These are phyloP conservation scores for Syncephalastrum racemosum DNA, from an alignment of 371 early-diverging fungal species.

Conservation along the genomic window DNA sequence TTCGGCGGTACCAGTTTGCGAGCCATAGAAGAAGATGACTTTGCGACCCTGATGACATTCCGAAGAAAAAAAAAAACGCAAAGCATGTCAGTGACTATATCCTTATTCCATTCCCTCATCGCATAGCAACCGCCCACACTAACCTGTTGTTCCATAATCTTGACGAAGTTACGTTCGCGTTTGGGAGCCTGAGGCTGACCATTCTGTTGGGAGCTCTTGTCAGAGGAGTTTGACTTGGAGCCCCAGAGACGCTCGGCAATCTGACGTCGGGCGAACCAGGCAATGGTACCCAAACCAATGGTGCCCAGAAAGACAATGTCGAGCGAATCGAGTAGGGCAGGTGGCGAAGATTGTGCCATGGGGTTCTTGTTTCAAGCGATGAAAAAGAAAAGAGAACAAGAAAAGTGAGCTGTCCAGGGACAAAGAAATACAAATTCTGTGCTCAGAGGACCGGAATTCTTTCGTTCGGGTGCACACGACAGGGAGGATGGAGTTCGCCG, in stretches of 20 bases:
- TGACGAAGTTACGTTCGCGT: constrained; percentile 60
- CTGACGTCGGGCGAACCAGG: constrained; percentile 44
- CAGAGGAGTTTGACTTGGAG: constrained; percentile 12
- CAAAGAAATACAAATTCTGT: no score
- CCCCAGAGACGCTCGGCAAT: constrained; percentile 25
- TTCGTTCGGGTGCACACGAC: no score
- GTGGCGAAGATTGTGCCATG: constrained; percentile 22
- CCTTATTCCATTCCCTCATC: not conserved
- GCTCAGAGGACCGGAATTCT: no score
- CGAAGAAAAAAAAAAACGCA: constrained; percentile 3
- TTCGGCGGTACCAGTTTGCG: constrained; percentile 97
- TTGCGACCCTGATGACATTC: constrained; percentile 50
- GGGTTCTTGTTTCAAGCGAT: not conserved
- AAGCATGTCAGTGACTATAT: not conserved
- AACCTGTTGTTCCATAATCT: constrained; percentile 65
- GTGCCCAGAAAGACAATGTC: constrained; percentile 50
- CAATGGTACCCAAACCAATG: constrained; percentile 52
- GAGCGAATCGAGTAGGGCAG: constrained; percentile 40
- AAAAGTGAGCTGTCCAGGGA: not conserved
- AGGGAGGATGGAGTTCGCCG: no score
- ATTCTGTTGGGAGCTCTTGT: constrained; percentile 8
- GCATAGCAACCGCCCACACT: constrained; percentile 4
- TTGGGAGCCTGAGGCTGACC: constrained; percentile 21
- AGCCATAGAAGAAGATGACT: constrained; percentile 87
- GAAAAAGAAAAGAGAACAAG: not conserved